These are phyloP conservation scores for Atkinsonella hypoxylon DNA, from an alignment of 2,329 filamentous ascomycete genomes.

Conservation along the genomic window DNA sequence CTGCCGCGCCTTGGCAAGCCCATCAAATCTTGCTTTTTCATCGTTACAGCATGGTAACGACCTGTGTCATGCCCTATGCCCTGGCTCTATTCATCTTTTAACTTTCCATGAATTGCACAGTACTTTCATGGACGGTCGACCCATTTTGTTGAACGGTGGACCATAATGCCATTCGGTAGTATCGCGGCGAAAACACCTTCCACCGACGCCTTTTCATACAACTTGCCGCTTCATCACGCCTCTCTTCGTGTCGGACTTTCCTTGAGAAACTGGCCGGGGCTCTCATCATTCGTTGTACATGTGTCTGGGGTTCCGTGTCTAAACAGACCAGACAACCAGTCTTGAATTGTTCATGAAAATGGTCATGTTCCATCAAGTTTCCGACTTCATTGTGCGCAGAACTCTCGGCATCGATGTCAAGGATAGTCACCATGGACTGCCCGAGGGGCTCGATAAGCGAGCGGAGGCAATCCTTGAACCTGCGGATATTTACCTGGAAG, in stretches of 20 bases:
- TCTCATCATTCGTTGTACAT: neutral
- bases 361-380: neutral
- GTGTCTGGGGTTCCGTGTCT: neutral
- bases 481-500: conserved; percentile 38
- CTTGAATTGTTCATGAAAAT: neutral
- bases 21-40: neutral
- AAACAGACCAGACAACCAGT: neutral
- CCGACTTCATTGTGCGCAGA: conserved; percentile 14
- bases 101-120: neutral
- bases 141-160: neutral
- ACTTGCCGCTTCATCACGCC: neutral
- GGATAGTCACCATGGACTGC: conserved; percentile 15
- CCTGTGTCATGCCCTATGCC: neutral
- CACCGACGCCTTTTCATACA: neutral
- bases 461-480: conserved; percentile 15
- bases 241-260: neutral
- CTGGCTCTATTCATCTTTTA: neutral
- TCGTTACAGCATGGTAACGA: neutral
- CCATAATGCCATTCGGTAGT: neutral
- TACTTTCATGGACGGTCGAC: neutral
- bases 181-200: neutral
- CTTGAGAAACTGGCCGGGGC: neutral
- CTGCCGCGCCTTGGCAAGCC: neutral
- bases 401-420: conserved; percentile 21
- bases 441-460: conserved; percentile 14